Percentiles rank a stretch among this genome's conserved stretches.
phyloP scores from a whole-genome alignment of 169 alveolate genomes.

The Plasmodium sp. region DNA sequence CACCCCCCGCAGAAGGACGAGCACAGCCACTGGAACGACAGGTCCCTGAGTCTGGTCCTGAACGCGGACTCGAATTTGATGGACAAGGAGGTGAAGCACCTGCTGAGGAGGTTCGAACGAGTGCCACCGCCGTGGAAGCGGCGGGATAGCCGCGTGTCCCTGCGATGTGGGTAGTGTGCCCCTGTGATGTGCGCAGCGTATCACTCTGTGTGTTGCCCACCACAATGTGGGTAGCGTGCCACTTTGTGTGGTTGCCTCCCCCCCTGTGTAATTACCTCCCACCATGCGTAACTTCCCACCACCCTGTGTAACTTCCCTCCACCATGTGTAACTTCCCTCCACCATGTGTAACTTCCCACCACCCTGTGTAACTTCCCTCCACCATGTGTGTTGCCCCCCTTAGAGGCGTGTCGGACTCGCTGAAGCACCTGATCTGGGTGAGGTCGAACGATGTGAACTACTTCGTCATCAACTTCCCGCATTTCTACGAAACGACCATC shows the following conservation, averaged over 20 bases:
- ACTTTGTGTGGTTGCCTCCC: too few species aligned
- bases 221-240: too few species aligned
- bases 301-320: too few species aligned
- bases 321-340: neutral
- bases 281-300: too few species aligned
- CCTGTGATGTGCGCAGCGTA: neutral
- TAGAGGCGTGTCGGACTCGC: constrained; percentile 62
- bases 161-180: neutral
- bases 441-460: constrained; percentile 57
- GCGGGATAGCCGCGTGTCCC: neutral
- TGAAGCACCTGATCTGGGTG: constrained; percentile 54
- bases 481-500: constrained; percentile 61
- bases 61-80: constrained; percentile 50
- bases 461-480: constrained; percentile 53
- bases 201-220: neutral
- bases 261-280: too few species aligned
- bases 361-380: neutral
- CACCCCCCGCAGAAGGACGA: constrained; percentile 31
- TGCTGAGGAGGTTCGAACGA: constrained; percentile 37
- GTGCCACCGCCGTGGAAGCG: neutral
- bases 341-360: neutral
- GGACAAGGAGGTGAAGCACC: constrained; percentile 41
- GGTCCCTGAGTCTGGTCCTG: constrained; percentile 16
- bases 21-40: constrained; percentile 50
- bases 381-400: neutral